phyloP scores from a whole-genome alignment of 1,284 basidiomycete species.

The Porodaedalea pini region DNA sequence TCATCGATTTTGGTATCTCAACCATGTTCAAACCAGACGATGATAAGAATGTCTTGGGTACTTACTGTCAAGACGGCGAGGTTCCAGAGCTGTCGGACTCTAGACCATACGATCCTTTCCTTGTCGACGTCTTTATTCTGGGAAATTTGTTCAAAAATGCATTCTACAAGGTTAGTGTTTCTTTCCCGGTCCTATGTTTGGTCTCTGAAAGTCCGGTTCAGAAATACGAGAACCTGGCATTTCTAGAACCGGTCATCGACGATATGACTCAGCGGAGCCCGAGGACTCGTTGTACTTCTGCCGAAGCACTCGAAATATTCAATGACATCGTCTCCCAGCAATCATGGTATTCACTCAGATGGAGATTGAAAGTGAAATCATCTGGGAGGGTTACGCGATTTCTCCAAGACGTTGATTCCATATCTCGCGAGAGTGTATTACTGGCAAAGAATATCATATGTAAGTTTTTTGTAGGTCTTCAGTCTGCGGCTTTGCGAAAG shows the following conservation, averaged over 20 bases:
- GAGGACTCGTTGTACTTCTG: not conserved
- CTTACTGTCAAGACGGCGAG: not conserved
- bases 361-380: not conserved
- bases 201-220: not conserved
- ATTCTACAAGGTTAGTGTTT: slow-evolving; percentile 1
- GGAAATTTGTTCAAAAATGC: slow-evolving; percentile 3
- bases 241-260: slow-evolving; percentile 13
- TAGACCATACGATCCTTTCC: slow-evolving; percentile 8
- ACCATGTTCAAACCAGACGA: slow-evolving; percentile 13
- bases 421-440: too few relatives aligned
- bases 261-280: slow-evolving; percentile 15
- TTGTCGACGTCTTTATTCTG: slow-evolving; percentile 3
- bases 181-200: too few relatives aligned
- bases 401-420: not conserved
- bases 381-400: not conserved
- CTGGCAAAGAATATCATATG: too few relatives aligned
- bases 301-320: not conserved
- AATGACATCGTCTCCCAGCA: not conserved
- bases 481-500: too few relatives aligned
- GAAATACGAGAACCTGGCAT: slow-evolving; percentile 17
- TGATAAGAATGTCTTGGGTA: not conserved
- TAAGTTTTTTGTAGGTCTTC: too few relatives aligned
- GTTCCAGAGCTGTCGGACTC: slow-evolving; percentile 1
- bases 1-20: slow-evolving; percentile 32
- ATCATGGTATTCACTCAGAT: not conserved